Base-by-base conservation (phyloP, 2,329 filamentous ascomycete species). In the Ceratocystiopsis minuta region DNA sequence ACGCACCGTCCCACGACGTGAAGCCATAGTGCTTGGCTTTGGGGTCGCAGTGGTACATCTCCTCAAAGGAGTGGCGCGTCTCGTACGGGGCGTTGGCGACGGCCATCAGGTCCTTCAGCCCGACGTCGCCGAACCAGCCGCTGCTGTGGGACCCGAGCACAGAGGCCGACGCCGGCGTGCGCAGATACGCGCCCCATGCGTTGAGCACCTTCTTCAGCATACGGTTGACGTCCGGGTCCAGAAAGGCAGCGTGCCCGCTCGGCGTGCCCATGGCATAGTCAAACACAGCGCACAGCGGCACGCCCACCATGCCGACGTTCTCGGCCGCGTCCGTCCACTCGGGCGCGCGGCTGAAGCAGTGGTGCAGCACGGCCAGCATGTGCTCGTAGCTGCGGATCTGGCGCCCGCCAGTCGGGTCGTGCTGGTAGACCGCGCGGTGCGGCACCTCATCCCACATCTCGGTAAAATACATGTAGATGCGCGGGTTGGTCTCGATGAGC, bases 391-490 rank as follows among this genome's bases (percentile, higher is more conserved):
- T 68, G 10, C 72, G 68, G 43, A 84, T 70, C 56, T 80, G 74
- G 32, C 61, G 65, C 41, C 66, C 62, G 2, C 76, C 77, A 1
- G 69, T 72, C 0, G 77, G 75, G 46, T 81, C 77, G 7, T 60
- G 62, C 45, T 56, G 53, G 57, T 83, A 83, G 0, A 70, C 70
- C 16, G 65, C 59, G 55, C 73, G 75, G 31, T 55, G 53, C 0
- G 78, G 78, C 16, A 82, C 63, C 57, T 83, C 73, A 28, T 70
- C 62, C 57, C 79, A 83, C 79, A 83, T 83, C 47, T 68, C 62
- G 18, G 62, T 61, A 52, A 80, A 72, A 54, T 76, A 72, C 66
- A 82, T 75, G 60, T 73, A 77, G 20, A 83, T 60, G 17, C 75
- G 67, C 2, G 75, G 60, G 48, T 74, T 74, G 24, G 56, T 55